Evolutionary conservation across 2,329 filamentous ascomycete species (phyloP).

Genomic region (Phaeoacremonium minimum): DNA sequence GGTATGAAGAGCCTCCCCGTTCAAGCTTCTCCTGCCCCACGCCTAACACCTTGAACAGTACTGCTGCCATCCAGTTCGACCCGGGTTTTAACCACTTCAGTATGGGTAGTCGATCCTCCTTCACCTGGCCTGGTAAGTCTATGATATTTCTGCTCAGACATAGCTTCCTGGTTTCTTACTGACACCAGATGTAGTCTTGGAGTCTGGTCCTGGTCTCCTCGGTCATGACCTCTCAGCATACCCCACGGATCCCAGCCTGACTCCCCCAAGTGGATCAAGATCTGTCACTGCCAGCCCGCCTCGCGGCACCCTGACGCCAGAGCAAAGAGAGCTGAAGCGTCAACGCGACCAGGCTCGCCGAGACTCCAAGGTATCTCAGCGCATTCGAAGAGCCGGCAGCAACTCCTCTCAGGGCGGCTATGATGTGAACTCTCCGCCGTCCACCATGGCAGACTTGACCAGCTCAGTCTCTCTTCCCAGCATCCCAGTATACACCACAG

Average conservation of each 20-base stretch:
- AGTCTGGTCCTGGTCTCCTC: conserved; percentile 29
- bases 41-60: conserved; percentile 22
- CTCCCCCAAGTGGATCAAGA: conserved; percentile 43
- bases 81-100: conserved; percentile 42
- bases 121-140: conserved; percentile 43
- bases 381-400: conserved; percentile 46
- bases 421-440: conserved; percentile 33
- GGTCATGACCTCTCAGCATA: conserved; percentile 43
- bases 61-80: conserved; percentile 47
- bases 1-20: conserved; percentile 15
- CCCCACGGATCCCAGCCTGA: conserved; percentile 46
- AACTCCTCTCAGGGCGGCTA: conserved; percentile 15
- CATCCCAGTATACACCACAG: conserved; percentile 49
- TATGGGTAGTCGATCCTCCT: conserved; percentile 46
- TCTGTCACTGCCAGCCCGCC: conserved; percentile 57
- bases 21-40: conserved; percentile 3
- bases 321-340: conserved; percentile 59
- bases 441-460: conserved; percentile 36
- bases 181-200: conserved; percentile 19
- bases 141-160: conserved; percentile 2
- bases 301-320: conserved; percentile 46
- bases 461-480: conserved; percentile 35
- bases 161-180: background rate
- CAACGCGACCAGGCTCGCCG: conserved; percentile 56
- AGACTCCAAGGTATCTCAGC: conserved; percentile 49